Evolutionary conservation across 2,329 filamentous ascomycete genomes (phyloP).

Genomic region (Calonectria multiphialidica): DNA sequence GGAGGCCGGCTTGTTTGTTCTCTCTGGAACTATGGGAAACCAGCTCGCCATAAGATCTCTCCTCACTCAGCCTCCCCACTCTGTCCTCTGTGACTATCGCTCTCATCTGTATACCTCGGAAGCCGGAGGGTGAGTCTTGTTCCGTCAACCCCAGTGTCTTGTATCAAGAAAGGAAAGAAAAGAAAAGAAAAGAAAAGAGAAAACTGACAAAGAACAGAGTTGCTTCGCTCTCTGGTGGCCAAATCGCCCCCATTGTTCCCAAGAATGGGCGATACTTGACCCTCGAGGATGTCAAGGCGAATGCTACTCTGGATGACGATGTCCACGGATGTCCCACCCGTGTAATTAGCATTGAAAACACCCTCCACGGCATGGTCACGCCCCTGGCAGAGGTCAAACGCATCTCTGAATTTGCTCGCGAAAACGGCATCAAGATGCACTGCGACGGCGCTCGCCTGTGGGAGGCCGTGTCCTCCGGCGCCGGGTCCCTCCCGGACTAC

Average conservation of each 20-base stretch:
- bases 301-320: slow-evolving; percentile 75
- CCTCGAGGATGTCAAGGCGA: slow-evolving; percentile 78
- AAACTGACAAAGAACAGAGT: slow-evolving; percentile 62
- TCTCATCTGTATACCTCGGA: slow-evolving; percentile 81
- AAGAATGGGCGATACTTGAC: slow-evolving; percentile 80
- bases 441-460: slow-evolving; percentile 85
- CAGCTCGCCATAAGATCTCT: slow-evolving; percentile 85
- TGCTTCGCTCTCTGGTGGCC: slow-evolving; percentile 77
- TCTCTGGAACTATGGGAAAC: slow-evolving; percentile 96
- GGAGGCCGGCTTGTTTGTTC: slow-evolving; percentile 81
- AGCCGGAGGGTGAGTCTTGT: slow-evolving; percentile 65
- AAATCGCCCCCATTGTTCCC: slow-evolving; percentile 75
- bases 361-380: slow-evolving; percentile 82
- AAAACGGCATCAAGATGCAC: slow-evolving; percentile 76
- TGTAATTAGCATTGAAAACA: slow-evolving; percentile 89
- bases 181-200: background rate
- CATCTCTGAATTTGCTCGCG: slow-evolving; percentile 78
- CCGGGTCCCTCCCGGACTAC: slow-evolving; percentile 75
- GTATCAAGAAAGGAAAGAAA: background rate
- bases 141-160: background rate
- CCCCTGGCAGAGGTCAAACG: slow-evolving; percentile 77
- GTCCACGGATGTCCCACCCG: slow-evolving; percentile 84
- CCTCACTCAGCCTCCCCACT: slow-evolving; percentile 82
- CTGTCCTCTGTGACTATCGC: slow-evolving; percentile 82
- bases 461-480: slow-evolving; percentile 81